Conservation (phyloP, 768 basidiomycete genomes). For the Vishniacozyma victoriae region DNA sequence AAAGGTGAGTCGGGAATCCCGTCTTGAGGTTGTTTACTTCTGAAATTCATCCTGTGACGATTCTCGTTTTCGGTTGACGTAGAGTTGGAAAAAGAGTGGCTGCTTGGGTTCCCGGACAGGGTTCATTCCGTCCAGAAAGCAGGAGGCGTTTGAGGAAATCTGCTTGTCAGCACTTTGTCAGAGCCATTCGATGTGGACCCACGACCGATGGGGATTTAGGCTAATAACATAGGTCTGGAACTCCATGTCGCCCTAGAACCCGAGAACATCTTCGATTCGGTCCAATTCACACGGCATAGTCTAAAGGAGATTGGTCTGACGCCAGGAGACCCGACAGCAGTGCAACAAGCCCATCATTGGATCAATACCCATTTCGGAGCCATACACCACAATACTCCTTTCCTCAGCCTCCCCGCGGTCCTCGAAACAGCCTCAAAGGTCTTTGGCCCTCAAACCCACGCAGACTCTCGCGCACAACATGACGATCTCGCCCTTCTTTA, state of each 20-base stretch:
- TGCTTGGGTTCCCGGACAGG: not conserved
- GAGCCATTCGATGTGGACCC: not conserved
- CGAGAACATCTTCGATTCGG: conserved; percentile 9
- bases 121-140: conserved; percentile 1
- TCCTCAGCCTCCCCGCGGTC: conserved; percentile 11
- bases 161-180: too few relatives aligned
- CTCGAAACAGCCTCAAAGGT: not conserved
- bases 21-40: too few relatives aligned
- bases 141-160: conserved; percentile 4
- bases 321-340: not conserved
- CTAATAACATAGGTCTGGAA: conserved; percentile 3
- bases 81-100: not conserved
- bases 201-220: too few relatives aligned
- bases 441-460: not conserved
- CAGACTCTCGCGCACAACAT: not conserved
- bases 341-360: conserved; percentile 8
- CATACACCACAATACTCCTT: conserved; percentile 22
- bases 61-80: not conserved
- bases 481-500: conserved; percentile 14
- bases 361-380: conserved; percentile 17
- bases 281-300: conserved; percentile 2
- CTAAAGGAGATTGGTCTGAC: conserved; percentile 12
- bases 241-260: conserved; percentile 5
- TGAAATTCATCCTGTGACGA: not conserved
- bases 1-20: conserved; percentile 15